Percentiles rank a stretch among this genome's conserved stretches.
These are phyloP conservation scores for Delphinella strobiligena DNA, from an alignment of 2,329 filamentous ascomycete species.

Conservation along the genomic window DNA sequence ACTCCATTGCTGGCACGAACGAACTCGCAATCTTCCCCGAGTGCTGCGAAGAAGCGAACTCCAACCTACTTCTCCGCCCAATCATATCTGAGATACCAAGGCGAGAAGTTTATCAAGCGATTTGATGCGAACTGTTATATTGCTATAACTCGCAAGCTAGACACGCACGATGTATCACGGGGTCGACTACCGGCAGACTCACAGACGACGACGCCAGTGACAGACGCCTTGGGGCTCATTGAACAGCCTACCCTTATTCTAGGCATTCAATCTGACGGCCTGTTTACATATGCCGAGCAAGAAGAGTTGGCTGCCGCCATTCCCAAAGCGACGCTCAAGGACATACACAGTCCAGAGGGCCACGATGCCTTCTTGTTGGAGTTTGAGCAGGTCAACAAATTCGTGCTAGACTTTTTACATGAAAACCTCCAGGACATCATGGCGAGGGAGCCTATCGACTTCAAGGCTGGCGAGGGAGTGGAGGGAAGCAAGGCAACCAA, in stretches of 20 bases:
- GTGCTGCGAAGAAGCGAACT: constrained; percentile 27
- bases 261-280: constrained; percentile 87
- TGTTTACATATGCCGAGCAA: constrained; percentile 96
- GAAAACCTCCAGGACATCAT: constrained; percentile 83
- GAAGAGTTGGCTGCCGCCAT: constrained; percentile 79
- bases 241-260: constrained; percentile 83
- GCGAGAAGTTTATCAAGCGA: constrained; percentile 87
- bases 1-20: constrained; percentile 21
- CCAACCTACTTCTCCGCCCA: constrained; percentile 94
- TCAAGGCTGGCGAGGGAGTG: constrained; percentile 8
- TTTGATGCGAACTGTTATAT: constrained; percentile 99
- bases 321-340: constrained; percentile 63
- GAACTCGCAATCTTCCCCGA: constrained; percentile 7
- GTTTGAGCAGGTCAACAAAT: constrained; percentile 90
- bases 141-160: constrained; percentile 92
- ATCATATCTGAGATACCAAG: constrained; percentile 93
- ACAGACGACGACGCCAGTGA: constrained; percentile 41
- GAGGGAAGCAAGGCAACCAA: constrained; percentile 57
- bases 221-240: constrained; percentile 67
- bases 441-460: constrained; percentile 37
- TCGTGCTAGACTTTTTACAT: constrained; percentile 72
- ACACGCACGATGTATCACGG: constrained; percentile 89
- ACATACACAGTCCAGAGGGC: constrained; percentile 86
- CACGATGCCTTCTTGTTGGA: constrained; percentile 94
- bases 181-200: constrained; percentile 37